Conservation (phyloP, 179 eudicot species). For the Corrigiola litoralis region DNA sequence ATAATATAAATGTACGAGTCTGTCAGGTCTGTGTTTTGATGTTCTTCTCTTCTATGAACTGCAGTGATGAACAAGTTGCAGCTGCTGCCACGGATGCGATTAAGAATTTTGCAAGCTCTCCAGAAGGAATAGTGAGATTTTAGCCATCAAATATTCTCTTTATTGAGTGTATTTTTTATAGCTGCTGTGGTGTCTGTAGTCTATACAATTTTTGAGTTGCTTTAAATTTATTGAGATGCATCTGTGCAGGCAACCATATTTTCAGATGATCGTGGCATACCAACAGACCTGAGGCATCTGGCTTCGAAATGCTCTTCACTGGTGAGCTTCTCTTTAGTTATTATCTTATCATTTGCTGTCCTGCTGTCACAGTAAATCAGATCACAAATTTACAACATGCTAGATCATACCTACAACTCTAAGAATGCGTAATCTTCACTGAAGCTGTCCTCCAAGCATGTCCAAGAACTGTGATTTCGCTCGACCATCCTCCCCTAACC, state of each 20-base stretch:
- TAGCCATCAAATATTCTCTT: not conserved
- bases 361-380: not conserved
- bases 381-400: too few species aligned
- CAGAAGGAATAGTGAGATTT: slow-evolving; percentile 65
- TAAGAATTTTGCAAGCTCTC: slow-evolving; percentile 48
- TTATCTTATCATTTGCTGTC: not conserved
- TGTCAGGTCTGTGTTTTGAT: not conserved
- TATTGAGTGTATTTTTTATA: not conserved
- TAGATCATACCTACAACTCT: not conserved
- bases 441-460: not conserved
- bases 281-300: slow-evolving; percentile 57
- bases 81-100: slow-evolving; percentile 79
- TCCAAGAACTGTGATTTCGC: not conserved
- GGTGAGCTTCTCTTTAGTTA: slow-evolving; percentile 34
- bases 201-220: slow-evolving; percentile 2
- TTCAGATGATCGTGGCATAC: slow-evolving; percentile 48
- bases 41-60: slow-evolving; percentile 14
- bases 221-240: slow-evolving; percentile 1
- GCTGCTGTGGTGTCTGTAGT: not conserved
- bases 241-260: slow-evolving; percentile 61
- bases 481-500: not conserved
- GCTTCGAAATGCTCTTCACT: slow-evolving; percentile 62
- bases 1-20: not conserved
- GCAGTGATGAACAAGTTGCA: slow-evolving; percentile 77
- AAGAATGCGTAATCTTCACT: not conserved